Conservation (phyloP, 2,329 filamentous ascomycete genomes). For the Colletotrichum tofieldiae region DNA sequence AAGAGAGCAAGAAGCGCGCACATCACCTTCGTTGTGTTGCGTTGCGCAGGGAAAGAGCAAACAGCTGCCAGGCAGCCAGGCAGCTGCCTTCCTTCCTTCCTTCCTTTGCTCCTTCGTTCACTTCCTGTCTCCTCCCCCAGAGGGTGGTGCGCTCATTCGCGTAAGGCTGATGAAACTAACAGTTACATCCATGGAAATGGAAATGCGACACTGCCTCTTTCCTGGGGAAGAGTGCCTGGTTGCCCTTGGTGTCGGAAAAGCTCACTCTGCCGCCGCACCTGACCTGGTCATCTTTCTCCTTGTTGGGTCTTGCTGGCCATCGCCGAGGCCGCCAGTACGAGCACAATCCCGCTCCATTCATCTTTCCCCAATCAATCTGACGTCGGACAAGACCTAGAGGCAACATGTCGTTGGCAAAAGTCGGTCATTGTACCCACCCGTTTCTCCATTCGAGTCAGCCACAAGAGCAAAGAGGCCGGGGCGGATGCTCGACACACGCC, state of each 20-base stretch:
- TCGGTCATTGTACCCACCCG: neutral
- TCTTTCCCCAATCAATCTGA: conserved; percentile 25
- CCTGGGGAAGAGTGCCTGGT: neutral
- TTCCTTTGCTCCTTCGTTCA: neutral
- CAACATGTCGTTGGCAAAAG: conserved; percentile 9
- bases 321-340: conserved; percentile 11
- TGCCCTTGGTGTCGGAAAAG: neutral
- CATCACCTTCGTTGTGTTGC: neutral
- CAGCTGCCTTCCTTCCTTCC: neutral
- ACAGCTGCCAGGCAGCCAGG: neutral
- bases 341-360: conserved; percentile 1
- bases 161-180: conserved; percentile 37
- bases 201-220: conserved; percentile 23
- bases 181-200: conserved; percentile 1
- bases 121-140: neutral
- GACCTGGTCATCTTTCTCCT: neutral
- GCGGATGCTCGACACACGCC: neutral
- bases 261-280: neutral
- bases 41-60: neutral
- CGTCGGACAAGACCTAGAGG: conserved; percentile 24
- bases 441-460: conserved; percentile 14
- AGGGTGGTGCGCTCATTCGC: neutral
- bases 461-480: conserved; percentile 6
- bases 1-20: neutral
- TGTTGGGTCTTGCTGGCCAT: neutral